These are phyloP conservation scores for Mimosa bimucronata DNA, from an alignment of 306 rosid species.

Conservation along the genomic window DNA sequence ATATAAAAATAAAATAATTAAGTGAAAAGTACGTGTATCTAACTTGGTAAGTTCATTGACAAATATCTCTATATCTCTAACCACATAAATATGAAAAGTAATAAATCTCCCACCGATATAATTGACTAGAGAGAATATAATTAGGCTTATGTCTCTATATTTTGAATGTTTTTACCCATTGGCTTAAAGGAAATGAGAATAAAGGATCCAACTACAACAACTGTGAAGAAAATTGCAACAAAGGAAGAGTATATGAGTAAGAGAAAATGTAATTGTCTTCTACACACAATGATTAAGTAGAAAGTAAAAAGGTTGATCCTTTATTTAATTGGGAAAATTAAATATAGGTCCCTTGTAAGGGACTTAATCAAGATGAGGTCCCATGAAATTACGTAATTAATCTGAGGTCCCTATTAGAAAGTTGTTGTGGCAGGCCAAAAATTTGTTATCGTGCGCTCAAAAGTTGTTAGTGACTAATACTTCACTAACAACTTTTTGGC, in stretches of 20 bases:
- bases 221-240: not conserved
- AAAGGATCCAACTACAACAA: not conserved
- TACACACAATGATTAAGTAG: not conserved
- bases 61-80: not conserved
- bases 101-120: not conserved
- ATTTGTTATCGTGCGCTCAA: too few species aligned
- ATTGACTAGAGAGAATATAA: not conserved
- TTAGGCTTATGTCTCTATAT: not conserved
- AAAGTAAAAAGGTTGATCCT: not conserved
- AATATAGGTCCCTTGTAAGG: too few species aligned
- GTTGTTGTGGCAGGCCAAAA: too few species aligned
- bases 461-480: too few species aligned
- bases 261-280: not conserved
- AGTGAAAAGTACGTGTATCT: not conserved
- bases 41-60: not conserved
- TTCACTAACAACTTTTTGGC: too few species aligned
- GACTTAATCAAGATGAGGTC: too few species aligned
- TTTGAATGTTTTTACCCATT: not conserved
- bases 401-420: too few species aligned
- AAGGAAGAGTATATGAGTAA: not conserved
- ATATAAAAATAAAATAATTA: not conserved
- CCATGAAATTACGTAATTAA: too few species aligned
- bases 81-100: not conserved
- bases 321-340: too few species aligned
- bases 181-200: not conserved